Percentiles rank a stretch among this genome's conserved stretches.
Conservation (phyloP, 768 basidiomycete genomes). For the Leucocoprinus birnbaumii region DNA sequence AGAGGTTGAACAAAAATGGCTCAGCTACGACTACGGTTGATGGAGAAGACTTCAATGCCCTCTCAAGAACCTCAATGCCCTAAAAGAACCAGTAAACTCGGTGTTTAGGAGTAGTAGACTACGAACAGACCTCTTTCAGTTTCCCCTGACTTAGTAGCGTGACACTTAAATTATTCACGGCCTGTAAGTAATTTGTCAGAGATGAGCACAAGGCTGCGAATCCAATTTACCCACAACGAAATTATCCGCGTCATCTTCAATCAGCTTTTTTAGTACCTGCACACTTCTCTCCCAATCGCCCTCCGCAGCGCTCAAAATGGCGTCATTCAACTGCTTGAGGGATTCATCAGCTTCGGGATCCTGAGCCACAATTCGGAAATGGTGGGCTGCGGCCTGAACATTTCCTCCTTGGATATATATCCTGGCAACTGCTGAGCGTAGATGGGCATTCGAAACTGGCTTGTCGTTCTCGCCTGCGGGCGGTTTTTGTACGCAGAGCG, state of each 20-base stretch:
- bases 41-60: conserved; percentile 59
- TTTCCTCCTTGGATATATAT: conserved; percentile 76
- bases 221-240: conserved; percentile 55
- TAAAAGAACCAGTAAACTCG: conserved; percentile 20
- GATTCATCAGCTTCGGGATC: conserved; percentile 41
- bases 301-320: conserved; percentile 60
- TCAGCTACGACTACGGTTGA: conserved; percentile 73
- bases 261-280: conserved; percentile 36
- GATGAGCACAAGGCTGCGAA: too few relatives aligned
- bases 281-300: conserved; percentile 67
- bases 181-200: too few relatives aligned
- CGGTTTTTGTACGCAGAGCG: conserved; percentile 47
- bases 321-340: conserved; percentile 59
- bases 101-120: not conserved
- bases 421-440: conserved; percentile 69
- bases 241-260: conserved; percentile 56
- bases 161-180: conserved; percentile 77
- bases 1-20: conserved; percentile 83
- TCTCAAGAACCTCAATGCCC: conserved; percentile 72
- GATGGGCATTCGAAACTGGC: conserved; percentile 39
- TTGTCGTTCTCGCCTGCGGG: conserved; percentile 11
- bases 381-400: conserved; percentile 51
- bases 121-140: conserved; percentile 56
- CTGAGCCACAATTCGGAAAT: conserved; percentile 50
- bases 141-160: conserved; percentile 68